A percentile compares a stretch with the other conserved stretches of the same genome.
Conservation (phyloP, 352 stramenopile genomes). For the Globisporangium orthogonon region DNA sequence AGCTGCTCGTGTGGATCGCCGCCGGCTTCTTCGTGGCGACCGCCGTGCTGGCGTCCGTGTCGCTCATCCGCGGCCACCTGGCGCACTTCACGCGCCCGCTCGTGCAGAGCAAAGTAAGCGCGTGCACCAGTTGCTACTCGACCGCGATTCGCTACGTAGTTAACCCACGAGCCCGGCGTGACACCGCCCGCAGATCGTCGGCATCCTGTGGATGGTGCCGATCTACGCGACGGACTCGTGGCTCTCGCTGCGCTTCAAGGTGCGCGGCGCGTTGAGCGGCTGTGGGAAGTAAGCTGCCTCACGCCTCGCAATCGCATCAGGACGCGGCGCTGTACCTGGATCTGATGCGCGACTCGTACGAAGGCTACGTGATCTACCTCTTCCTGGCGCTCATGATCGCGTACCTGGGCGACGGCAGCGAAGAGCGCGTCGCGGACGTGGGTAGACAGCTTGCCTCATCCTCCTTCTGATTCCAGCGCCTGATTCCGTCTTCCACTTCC, state of each 20-base stretch:
- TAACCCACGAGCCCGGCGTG: no score
- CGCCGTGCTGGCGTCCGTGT: slow-evolving; percentile 83
- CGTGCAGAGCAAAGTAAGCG: slow-evolving; percentile 91
- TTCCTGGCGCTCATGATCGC: slow-evolving; percentile 96
- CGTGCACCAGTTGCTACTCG: no score
- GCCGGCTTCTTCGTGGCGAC: slow-evolving; percentile 89
- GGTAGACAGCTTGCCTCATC: not conserved
- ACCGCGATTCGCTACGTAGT: no score
- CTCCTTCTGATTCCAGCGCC: no score
- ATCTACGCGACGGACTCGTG: slow-evolving; percentile 97
- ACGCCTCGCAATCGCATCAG: not conserved
- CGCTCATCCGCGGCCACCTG: slow-evolving; percentile 89
- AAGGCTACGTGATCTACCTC: slow-evolving; percentile 97
- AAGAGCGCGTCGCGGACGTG: slow-evolving; percentile 70
- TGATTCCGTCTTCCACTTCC: no score
- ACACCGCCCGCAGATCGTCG: slow-evolving; percentile 84
- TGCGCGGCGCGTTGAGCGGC: slow-evolving; percentile 5
- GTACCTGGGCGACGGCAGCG: slow-evolving; percentile 91
- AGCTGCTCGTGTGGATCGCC: slow-evolving; percentile 77
- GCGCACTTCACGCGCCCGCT: slow-evolving; percentile 90
- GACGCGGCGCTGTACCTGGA: slow-evolving; percentile 88
- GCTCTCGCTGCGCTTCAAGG: slow-evolving; percentile 95
- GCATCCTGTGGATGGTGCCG: slow-evolving; percentile 98
- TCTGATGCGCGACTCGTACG: slow-evolving; percentile 96
- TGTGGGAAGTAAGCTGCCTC: no score